Evolutionary conservation across 495 filamentous ascomycete species (phyloP), one percentile per base, ranked within the genome.

Genomic region (Penicillium desertorum): DNA sequence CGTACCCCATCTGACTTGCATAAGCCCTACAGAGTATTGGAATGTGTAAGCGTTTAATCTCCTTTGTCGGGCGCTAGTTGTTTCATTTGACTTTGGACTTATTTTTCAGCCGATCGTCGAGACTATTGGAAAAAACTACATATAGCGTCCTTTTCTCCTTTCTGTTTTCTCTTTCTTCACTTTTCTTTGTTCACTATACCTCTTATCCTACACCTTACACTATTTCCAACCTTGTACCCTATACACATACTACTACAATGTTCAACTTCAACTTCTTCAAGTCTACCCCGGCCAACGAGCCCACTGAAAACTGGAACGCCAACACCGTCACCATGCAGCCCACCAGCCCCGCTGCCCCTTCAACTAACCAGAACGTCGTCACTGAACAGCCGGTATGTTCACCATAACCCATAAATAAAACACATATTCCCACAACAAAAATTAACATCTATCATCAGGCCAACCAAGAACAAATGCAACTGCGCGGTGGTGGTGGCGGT

Each of bases 401-500:
- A 50, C 11, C 25, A 29, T 19, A 34, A 4, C 45, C 16, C 14
- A 23, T 54, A 8, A 51, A 29, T 4, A 23, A 27, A 34, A 8
- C 12, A 1, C 1, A 34, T 10, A 29, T 30, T 42, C 22, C 9
- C 9, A n/a, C 1, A n/a, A 56, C n/a, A 12, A n/a, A 53, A 47
- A 62, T 41, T 62, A 59, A 62, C 10, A 19, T 17, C 7, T 34
- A 6, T 37, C 25, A 5, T 49, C 4, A 78, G 74, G 9, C 65
- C 32, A 50, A 54, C 57, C 67, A 74, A 44, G 74, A 79, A 58
- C 56, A 67, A 17, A 76, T 76, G 75, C 62, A 67, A 51, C 66
- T 79, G 41, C 76, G 76, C 27, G 74, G 76, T 62, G 76, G 76
- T 69, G 71, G 68, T 42, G 71, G 63, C 39, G 72, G 71, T 49